Conservation (phyloP, 768 basidiomycete genomes). For the Boletales sp. region DNA sequence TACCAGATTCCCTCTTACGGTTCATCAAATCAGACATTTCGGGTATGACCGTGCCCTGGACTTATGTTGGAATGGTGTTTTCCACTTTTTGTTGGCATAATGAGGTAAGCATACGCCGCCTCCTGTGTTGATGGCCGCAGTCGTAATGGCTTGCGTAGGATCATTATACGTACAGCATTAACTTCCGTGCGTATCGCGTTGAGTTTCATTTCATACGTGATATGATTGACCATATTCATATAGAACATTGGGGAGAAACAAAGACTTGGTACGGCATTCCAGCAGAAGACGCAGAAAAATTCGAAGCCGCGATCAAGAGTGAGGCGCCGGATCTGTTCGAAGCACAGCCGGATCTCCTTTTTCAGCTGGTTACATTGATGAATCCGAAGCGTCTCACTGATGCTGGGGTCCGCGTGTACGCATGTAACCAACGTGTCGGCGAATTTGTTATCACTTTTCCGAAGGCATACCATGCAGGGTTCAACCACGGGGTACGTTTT, state of each 20-base stretch:
- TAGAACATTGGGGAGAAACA: slow-evolving; percentile 99
- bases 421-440: slow-evolving; percentile 94
- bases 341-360: slow-evolving; percentile 94
- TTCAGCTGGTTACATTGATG: slow-evolving; percentile 97
- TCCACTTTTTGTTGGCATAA: slow-evolving; percentile 99
- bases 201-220: slow-evolving; percentile 16
- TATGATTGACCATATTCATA: slow-evolving; percentile 23
- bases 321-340: slow-evolving; percentile 99
- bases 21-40: slow-evolving; percentile 99
- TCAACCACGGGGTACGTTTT: slow-evolving; percentile 90
- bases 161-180: slow-evolving; percentile 96
- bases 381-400: slow-evolving; percentile 83
- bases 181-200: slow-evolving; percentile 65
- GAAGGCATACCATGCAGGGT: slow-evolving; percentile 96
- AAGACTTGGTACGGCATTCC: slow-evolving; percentile 99
- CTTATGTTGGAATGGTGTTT: slow-evolving; percentile 98
- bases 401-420: slow-evolving; percentile 88
- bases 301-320: slow-evolving; percentile 90
- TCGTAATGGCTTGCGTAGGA: slow-evolving; percentile 51
- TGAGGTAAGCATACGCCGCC: slow-evolving; percentile 52
- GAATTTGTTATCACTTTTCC: slow-evolving; percentile 99
- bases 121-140: slow-evolving; percentile 18
- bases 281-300: slow-evolving; percentile 91
- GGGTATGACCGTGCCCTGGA: slow-evolving; percentile 99
- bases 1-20: slow-evolving; percentile 87